phyloP scores from a whole-genome alignment of 2,329 filamentous ascomycete species.

The Berkeleyomyces basicola region DNA sequence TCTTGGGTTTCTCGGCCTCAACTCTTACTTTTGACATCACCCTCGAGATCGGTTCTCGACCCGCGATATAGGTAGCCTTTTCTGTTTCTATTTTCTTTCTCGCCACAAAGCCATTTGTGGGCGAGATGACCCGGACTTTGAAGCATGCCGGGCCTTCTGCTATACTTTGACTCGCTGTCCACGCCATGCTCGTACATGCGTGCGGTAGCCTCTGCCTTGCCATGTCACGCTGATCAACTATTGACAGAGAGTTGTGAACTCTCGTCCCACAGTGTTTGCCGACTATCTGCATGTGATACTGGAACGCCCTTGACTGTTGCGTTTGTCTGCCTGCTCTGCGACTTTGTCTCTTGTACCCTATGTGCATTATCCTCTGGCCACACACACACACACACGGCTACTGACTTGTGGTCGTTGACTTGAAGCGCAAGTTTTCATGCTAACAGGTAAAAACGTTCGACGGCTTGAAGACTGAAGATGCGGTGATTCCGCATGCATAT shows the following conservation, averaged over 20 bases:
- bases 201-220: not conserved
- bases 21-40: not conserved
- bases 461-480: not conserved
- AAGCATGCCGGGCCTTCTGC: not conserved
- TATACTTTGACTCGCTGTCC: not conserved
- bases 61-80: conserved; percentile 10
- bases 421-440: not conserved
- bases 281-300: not conserved
- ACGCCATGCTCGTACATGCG: not conserved
- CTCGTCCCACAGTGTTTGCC: not conserved
- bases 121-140: not conserved
- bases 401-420: not conserved
- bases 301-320: not conserved
- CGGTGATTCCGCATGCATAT: not conserved
- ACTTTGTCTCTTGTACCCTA: not conserved
- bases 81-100: not conserved
- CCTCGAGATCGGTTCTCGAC: not conserved
- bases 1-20: not conserved
- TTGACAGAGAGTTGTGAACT: not conserved
- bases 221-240: not conserved
- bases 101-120: not conserved
- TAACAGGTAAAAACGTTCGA: not conserved
- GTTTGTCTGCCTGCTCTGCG: not conserved
- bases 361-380: not conserved
- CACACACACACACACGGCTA: not conserved